Evolutionary conservation across 2,329 filamentous ascomycete species (phyloP), one percentile per base, ranked within the genome.

Genomic region (Tolypocladium inflatum): DNA sequence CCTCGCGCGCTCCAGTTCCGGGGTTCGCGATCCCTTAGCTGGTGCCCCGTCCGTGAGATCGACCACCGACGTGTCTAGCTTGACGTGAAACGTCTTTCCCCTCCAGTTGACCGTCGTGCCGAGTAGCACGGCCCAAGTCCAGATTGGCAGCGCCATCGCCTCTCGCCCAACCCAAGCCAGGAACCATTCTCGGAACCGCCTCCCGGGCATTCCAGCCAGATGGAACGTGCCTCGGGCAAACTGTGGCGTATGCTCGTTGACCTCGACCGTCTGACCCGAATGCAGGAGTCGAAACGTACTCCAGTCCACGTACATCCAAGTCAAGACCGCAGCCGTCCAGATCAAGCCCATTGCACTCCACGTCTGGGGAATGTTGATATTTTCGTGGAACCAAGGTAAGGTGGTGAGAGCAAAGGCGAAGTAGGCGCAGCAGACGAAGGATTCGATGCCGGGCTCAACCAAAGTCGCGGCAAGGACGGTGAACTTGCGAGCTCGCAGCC

Each of bases 401-500:
- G 87, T 90, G 0, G 90, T 95, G 3, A 90, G 67, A 0, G 87
- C 90, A 71, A 88, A 96, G 1, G 91, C 83, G 50, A 91, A 85
- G 67, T 95, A 91, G 0, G 86, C 74, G 26, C 88, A 91, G 73
- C 91, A 97, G 0, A 97, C 69, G 39, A 99, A 81, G 35, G 88
- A 88, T 71, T 99, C 94, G 0, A 95, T 91, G 2, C 91, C 92
- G 0, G 93, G 94, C 69, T 99, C 94, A 3, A 97, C 90, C 1
- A 97, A 76, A 0, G 95, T 97, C 0, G 94, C 95, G 0, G 88
- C 78, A 2, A 90, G 81, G 17, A 99, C 94, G 0, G 93, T 97
- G 77, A 91, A 97, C 71, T 99, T 99, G 52, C 94, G 81, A 1
- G 96, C 95, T 7, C 94, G 84, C 30, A 97, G 78, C 94, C 94